Evolutionary conservation across 495 filamentous ascomycete genomes (phyloP), one percentile per base, ranked within the genome.

Genomic region (Lepraria neglecta): DNA sequence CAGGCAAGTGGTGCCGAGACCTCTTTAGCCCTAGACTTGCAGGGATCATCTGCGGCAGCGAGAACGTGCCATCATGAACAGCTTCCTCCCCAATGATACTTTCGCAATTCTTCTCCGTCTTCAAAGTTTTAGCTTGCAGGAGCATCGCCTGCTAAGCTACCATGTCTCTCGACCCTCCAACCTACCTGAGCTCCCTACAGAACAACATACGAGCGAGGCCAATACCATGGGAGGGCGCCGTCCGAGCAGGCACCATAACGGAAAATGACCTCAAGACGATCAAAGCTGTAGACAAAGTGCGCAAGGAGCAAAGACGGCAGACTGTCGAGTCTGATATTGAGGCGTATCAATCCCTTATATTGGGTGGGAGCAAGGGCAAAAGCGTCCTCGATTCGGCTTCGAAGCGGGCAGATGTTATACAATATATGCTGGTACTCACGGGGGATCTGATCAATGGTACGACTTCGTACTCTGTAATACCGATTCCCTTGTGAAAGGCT

Each of bases 161-260:
- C 66, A 91, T 92, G 89, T 94, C 89, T 60, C 83, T 96, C 71
- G 91, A 96, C 69, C 87, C 90, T 46, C 91, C 92, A 59, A 86
- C 86, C 62, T 96, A 97, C 73, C 87, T 97, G 61, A 84, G 83
- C 67, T 91, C 90, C 61, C 80, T 96, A 60, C 92, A 95, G 77
- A 92, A 87, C 77, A 97, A 97, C 76, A 95, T 96, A 70, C 89
- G 95, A 66, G 84, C 86, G 63, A 82, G 94, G 58, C 92, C 92
- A 67, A 95, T 99, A 71, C 91, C 92, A 50, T 99, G 94, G 94
- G 95, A 97, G 73, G 94, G 94, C 64, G 92, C 95, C 67, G 90
- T 95, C 66, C 87, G 94, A 72, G 89, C 89, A 69, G 88, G 89
- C 66, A 92, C 90, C 69, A 89, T 99, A 75, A 95, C 91, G 55